phyloP scores from a whole-genome alignment of 2,329 filamentous ascomycete genomes.

The Mycosphaerella arachidis region DNA sequence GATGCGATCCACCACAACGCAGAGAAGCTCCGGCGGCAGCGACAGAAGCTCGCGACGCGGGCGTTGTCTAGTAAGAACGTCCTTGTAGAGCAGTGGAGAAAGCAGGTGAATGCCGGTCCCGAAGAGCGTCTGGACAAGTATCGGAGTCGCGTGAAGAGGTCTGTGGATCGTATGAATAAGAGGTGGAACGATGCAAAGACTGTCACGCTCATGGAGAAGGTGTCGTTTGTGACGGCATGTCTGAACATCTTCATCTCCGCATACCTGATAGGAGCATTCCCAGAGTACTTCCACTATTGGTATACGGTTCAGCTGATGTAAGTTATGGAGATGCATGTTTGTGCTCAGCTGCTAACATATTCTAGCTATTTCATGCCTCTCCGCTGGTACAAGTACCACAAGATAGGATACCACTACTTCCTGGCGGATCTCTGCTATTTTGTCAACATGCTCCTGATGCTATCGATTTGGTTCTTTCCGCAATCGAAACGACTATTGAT shows the following conservation, averaged over 20 bases:
- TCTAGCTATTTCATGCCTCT: slow-evolving; percentile 91
- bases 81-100: slow-evolving; percentile 89
- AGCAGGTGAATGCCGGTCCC: slow-evolving; percentile 69
- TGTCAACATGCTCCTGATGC: slow-evolving; percentile 78
- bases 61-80: slow-evolving; percentile 77
- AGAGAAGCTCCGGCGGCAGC: slow-evolving; percentile 76
- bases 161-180: slow-evolving; percentile 79
- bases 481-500: slow-evolving; percentile 87
- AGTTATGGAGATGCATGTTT: slow-evolving; percentile 3
- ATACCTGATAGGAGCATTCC: slow-evolving; percentile 81
- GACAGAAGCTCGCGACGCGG: slow-evolving; percentile 71
- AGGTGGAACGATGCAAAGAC: slow-evolving; percentile 87
- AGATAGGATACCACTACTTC: slow-evolving; percentile 93
- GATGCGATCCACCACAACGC: slow-evolving; percentile 76
- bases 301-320: slow-evolving; percentile 50
- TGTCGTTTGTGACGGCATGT: slow-evolving; percentile 92
- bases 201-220: slow-evolving; percentile 86
- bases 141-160: slow-evolving; percentile 76
- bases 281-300: slow-evolving; percentile 87
- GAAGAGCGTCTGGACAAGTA: slow-evolving; percentile 94
- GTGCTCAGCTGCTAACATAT: slow-evolving; percentile 10
- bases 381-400: slow-evolving; percentile 84
- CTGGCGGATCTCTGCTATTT: slow-evolving; percentile 97
- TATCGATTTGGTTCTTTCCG: slow-evolving; percentile 88
- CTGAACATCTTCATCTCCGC: slow-evolving; percentile 97